A percentile compares a stretch with the other conserved stretches of the same genome.
Evolutionary conservation across 345 rosid species (phyloP).

Genomic region (Acer yangbiense): DNA sequence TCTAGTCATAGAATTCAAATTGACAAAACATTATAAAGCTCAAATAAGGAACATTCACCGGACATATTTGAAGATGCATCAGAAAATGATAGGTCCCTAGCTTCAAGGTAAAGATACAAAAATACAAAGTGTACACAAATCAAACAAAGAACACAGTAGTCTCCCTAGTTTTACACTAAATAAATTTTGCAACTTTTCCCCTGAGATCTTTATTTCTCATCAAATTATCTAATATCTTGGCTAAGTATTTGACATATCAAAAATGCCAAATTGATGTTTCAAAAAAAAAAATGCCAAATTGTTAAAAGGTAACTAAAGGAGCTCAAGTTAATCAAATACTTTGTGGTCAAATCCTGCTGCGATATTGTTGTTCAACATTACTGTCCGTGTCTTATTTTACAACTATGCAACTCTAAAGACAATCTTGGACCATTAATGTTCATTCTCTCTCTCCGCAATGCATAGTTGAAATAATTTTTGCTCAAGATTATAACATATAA

Average conservation of each 20-base stretch:
- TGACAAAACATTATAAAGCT: no score
- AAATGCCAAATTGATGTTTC: neutral
- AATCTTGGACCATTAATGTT: neutral
- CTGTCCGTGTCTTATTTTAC: neutral
- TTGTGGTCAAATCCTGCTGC: neutral
- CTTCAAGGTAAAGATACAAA: neutral
- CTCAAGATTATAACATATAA: no score
- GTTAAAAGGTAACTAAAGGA: no score
- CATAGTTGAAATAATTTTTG: neutral
- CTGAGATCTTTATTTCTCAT: neutral
- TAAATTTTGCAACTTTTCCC: neutral
- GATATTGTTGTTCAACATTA: neutral
- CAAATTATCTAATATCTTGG: neutral
- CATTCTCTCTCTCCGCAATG: neutral
- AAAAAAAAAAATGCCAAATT: neutral
- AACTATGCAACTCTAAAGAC: neutral
- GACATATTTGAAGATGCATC: neutral
- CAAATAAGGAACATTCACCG: neutral
- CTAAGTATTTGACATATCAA: neutral
- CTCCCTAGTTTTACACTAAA: neutral
- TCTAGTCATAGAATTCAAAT: neutral
- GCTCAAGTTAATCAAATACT: no score
- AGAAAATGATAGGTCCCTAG: neutral
- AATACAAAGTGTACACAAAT: neutral
- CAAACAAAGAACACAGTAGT: neutral